A percentile compares a stretch with the other conserved stretches of the same genome.
These are phyloP conservation scores for Jatropha multifida DNA, from an alignment of 441 rosid genomes.

Conservation along the genomic window DNA sequence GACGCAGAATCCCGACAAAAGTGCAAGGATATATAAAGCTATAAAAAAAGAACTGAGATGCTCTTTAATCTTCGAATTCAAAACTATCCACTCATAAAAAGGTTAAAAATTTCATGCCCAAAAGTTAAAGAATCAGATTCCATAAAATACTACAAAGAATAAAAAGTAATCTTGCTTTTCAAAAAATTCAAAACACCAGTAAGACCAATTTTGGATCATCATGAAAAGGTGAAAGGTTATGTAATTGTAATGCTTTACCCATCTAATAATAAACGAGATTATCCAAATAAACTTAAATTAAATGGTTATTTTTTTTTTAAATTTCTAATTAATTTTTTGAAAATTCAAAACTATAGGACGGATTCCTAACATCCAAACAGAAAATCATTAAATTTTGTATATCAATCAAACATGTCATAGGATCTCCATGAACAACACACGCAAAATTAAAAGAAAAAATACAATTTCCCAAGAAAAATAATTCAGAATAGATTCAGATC, in stretches of 20 bases:
- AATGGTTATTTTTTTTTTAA: neutral
- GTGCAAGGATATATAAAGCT: neutral
- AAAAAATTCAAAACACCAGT: slow-evolving; percentile 1
- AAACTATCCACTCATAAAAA: neutral
- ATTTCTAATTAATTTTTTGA: neutral
- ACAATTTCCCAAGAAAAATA: neutral
- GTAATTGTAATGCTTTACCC: neutral
- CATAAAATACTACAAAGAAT: neutral
- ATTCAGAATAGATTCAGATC: neutral
- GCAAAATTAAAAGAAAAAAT: neutral
- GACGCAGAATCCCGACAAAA: neutral
- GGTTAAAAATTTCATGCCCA: neutral
- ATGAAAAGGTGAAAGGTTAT: neutral
- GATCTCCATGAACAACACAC: neutral
- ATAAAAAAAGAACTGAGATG: neutral
- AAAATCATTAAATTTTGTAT: neutral
- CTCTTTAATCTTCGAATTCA: neutral
- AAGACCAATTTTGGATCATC: neutral
- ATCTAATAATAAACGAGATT: too few relatives aligned
- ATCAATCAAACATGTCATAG: neutral
- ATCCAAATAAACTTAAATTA: neutral
- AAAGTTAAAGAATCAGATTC: neutral
- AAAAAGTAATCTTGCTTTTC: slow-evolving; percentile 12
- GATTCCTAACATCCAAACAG: neutral
- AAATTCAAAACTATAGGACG: neutral